Evolutionary conservation across 331 rosid genomes (phyloP).

Genomic region (Malus hybrid): DNA sequence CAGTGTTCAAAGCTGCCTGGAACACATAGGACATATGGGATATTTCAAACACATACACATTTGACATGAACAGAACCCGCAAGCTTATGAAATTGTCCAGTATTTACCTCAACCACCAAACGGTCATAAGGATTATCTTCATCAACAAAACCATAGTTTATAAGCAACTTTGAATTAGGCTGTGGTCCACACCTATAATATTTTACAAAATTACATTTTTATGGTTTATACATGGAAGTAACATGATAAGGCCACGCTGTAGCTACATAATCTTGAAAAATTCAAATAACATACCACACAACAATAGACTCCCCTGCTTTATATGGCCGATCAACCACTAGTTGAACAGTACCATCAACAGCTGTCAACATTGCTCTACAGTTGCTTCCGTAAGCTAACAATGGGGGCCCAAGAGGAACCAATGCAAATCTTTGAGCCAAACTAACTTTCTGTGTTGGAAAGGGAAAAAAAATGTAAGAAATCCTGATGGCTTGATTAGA

Average conservation of each 20-base stretch:
- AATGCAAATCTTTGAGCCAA: constrained; percentile 97
- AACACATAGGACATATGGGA: constrained; percentile 13
- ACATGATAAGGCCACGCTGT: not conserved
- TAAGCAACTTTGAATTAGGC: constrained; percentile 83
- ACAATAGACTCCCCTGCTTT: constrained; percentile 84
- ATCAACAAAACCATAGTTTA: constrained; percentile 93
- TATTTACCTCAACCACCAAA: constrained; percentile 58
- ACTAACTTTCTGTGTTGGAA: constrained; percentile 73
- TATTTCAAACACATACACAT: constrained; percentile 15
- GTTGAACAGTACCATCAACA: constrained; percentile 68
- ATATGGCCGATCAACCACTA: constrained; percentile 80
- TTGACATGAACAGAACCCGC: constrained; percentile 10
- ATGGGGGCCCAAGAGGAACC: constrained; percentile 98
- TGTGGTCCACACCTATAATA: constrained; percentile 97
- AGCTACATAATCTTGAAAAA: constrained; percentile 11
- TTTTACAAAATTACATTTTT: constrained; percentile 2
- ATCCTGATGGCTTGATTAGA: not conserved
- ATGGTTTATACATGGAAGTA: not conserved
- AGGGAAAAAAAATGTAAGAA: not conserved
- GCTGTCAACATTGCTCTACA: constrained; percentile 91
- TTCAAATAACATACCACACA: constrained; percentile 59
- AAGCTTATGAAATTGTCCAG: constrained; percentile 6
- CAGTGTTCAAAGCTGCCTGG: constrained; percentile 88
- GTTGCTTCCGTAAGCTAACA: constrained; percentile 79
- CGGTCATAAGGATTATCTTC: constrained; percentile 80